Evolutionary conservation across 352 stramenopile genomes (phyloP), one percentile per base, ranked within the genome.

Genomic region (Phytophthora podocarpi): DNA sequence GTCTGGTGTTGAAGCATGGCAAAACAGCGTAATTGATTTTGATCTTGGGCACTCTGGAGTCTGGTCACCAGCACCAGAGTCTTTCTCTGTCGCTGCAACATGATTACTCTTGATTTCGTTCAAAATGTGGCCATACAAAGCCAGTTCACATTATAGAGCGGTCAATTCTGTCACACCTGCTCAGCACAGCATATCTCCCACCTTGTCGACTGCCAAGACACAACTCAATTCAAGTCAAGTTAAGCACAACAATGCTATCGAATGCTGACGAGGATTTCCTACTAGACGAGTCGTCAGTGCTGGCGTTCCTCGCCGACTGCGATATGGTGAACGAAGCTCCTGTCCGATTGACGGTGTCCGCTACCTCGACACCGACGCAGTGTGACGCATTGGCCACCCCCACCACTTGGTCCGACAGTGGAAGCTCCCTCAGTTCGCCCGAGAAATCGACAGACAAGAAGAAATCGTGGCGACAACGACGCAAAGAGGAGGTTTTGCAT

Each of bases 401-500:
- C 7, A 11, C 58, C 5, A 45, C 53, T 24, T 65, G 42, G 54
- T 58, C 61, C 26, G 47, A 61, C 55, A 51, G 9, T 27, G 9
- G n/a, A 13, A 66, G 32, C 23, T 49, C 45, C 23, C 16, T 13
- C 18, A 47, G 24, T 21, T 60, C 55, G 6, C 40, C 48, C 10
- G 41, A 53, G 1, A 53, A 37, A 31, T 13, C 16, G 26, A 4
- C 20, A 36, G 39, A 26, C 10, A 47, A 51, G 40, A 70, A 62
- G 37, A 70, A 70, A n/a, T 46, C 55, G 23, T 70, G 62, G 62
- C 35, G 62, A 37, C 62, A 70, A 20, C 55, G 56, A n/a, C 62
- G 55, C 27, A 70, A 70, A 51, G 62, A 67, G 4, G 62, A 70
- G 34, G 6, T 70, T 10, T 26, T 70, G 35, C 28, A 23, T 12